Evolutionary conservation across 2,329 filamentous ascomycete species (phyloP).

Genomic region (Diaporthe sp.): DNA sequence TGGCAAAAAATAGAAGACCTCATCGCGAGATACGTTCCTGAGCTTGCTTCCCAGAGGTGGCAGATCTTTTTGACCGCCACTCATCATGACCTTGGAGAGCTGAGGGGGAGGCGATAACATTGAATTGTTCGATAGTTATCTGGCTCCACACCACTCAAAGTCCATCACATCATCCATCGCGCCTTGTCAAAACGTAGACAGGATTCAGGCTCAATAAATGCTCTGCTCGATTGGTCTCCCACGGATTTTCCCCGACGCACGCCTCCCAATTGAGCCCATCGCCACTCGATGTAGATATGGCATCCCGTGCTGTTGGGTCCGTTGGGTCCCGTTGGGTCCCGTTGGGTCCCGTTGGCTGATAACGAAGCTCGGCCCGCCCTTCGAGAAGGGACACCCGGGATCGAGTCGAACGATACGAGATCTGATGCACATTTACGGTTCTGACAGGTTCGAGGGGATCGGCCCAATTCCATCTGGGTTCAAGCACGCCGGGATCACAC

Average conservation of each 20-base stretch:
- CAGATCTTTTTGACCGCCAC: neutral
- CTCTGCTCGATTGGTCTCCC: slow-evolving; percentile 1
- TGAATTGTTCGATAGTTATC: neutral
- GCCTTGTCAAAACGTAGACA: neutral
- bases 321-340: no score
- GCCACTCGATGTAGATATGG: neutral
- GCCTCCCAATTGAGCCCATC: neutral
- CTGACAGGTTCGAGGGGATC: neutral
- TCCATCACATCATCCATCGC: neutral
- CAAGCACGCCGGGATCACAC: neutral
- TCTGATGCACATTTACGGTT: neutral
- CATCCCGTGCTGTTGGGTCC: neutral
- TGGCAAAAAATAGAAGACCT: neutral
- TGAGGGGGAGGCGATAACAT: neutral
- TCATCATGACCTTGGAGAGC: neutral
- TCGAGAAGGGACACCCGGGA: neutral
- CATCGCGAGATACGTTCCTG: neutral
- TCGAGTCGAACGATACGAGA: neutral
- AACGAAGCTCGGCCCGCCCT: slow-evolving; percentile 14
- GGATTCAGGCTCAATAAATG: neutral
- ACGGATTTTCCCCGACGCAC: neutral
- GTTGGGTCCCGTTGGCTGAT: neutral
- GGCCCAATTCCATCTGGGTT: neutral
- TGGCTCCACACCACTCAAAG: neutral
- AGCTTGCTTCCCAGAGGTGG: neutral